These are phyloP conservation scores for Nicotiana attenuata DNA, from an alignment of 257 asterid genomes.

Conservation along the genomic window DNA sequence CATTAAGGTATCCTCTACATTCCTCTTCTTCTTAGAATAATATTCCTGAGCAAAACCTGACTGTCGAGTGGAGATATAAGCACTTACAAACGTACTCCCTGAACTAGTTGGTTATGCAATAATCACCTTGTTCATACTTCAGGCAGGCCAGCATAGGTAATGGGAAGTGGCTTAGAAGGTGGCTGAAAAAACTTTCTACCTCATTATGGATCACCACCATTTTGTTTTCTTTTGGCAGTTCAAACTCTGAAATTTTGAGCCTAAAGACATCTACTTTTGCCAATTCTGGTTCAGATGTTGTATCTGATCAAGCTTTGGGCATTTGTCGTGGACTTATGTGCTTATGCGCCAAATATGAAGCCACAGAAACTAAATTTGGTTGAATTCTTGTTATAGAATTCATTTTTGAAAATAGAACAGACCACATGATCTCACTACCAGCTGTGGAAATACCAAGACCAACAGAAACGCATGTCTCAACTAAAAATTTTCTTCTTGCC, in stretches of 20 bases:
- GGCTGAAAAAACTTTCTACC: background rate
- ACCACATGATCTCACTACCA: background rate
- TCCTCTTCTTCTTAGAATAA: background rate
- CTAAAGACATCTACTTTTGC: background rate
- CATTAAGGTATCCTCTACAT: constrained; percentile 35
- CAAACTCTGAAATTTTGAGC: background rate
- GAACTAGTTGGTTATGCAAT: background rate
- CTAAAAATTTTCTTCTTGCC: background rate
- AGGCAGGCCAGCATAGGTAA: background rate
- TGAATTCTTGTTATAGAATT: background rate
- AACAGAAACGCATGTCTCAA: background rate
- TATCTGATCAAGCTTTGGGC: background rate
- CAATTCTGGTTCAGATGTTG: background rate
- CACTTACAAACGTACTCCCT: background rate
- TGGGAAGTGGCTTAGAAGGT: background rate
- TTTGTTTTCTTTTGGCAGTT: background rate
- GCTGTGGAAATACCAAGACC: background rate
- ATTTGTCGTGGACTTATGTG: background rate
- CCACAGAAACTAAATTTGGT: background rate
- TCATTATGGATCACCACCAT: background rate
- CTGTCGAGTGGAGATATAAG: background rate
- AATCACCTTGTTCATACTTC: background rate
- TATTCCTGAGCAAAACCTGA: background rate
- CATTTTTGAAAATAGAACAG: background rate
- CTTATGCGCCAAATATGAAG: background rate